Evolutionary conservation across 164 flowering plant species (phyloP), one percentile per base, ranked within the genome.

Genomic region (Dillenia turbinata): DNA sequence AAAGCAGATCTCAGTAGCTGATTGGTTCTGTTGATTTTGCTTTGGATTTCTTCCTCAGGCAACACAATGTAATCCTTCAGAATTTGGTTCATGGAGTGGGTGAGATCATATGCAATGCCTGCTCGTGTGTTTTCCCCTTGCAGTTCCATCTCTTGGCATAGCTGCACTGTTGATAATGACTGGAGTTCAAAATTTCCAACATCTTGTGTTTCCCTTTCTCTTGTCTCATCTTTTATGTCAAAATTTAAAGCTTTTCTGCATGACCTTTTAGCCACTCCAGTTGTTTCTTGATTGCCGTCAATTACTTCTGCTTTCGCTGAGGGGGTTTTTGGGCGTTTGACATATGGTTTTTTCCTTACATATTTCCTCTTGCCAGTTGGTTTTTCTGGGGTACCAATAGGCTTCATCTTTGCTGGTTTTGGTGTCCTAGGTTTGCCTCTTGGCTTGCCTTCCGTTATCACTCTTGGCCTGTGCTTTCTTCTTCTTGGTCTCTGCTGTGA

Each of bases 391-490:
- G 53, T 56, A 19, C 33, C 64, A 9, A 26, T 33, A 33, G 40
- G 40, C 40, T 33, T 5, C 40, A 5, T 33, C 40, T 33, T 33
- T 4, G 40, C 57, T 13, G 49, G 54, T 48, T 61, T 57, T 12
- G 79, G 81, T 10, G 80, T 65, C 47, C 68, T 73, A 10, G 78
- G 75, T 68, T 88, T 77, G 50, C 83, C 84, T 77, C 68, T 73
- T 9, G 78, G 75, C 67, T 88, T 77, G 50, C 83, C 84, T 77
- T 90, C 93, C 15, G 2, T 70, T 8, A 87, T 59, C n/a, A 92
- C 98, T 71, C 83, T 92, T 1, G 96, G 96, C 62, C 87, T 78
- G 69, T 81, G 83, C 59, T 81, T 90, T 72, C 56, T 90, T 59
- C 89, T 79, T 53, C 65, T 83, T 9, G 75, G 73, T 71, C 81